Evolutionary conservation across 2,329 filamentous ascomycete genomes (phyloP).

Genomic region (Sporothrix pseudoabietina): DNA sequence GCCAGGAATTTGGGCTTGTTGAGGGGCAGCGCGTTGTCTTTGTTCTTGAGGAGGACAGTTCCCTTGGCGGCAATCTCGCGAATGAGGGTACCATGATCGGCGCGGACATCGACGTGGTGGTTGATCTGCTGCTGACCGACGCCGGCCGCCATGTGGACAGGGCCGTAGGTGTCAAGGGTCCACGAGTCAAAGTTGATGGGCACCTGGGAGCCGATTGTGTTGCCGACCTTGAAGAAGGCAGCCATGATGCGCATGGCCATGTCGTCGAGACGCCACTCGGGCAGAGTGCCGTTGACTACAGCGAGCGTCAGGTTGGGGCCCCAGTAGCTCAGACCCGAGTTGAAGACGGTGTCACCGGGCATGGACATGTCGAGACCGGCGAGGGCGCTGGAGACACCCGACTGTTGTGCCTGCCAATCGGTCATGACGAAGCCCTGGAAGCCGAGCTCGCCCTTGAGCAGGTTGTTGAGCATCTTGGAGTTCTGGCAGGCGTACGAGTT

Average conservation of each 20-base stretch:
- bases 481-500: slow-evolving; percentile 69
- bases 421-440: slow-evolving; percentile 67
- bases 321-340: slow-evolving; percentile 62
- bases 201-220: slow-evolving; percentile 50
- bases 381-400: slow-evolving; percentile 64
- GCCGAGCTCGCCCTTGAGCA: slow-evolving; percentile 66
- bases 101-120: slow-evolving; percentile 80
- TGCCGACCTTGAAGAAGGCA: slow-evolving; percentile 63
- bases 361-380: slow-evolving; percentile 85
- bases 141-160: slow-evolving; percentile 64
- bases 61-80: slow-evolving; percentile 77
- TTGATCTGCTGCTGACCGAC: slow-evolving; percentile 66
- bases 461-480: slow-evolving; percentile 61
- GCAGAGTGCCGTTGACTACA: slow-evolving; percentile 73
- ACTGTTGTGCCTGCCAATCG: slow-evolving; percentile 66
- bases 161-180: slow-evolving; percentile 75
- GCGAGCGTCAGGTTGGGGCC: slow-evolving; percentile 69
- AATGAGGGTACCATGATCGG: slow-evolving; percentile 70
- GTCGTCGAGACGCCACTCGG: slow-evolving; percentile 71
- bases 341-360: slow-evolving; percentile 62
- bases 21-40: slow-evolving; percentile 71
- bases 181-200: slow-evolving; percentile 86
- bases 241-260: slow-evolving; percentile 65
- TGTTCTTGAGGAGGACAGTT: slow-evolving; percentile 88
- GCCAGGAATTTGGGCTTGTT: slow-evolving; percentile 73